Conservation (phyloP, 2,329 filamentous ascomycete genomes). For the Tolypocladium album region DNA sequence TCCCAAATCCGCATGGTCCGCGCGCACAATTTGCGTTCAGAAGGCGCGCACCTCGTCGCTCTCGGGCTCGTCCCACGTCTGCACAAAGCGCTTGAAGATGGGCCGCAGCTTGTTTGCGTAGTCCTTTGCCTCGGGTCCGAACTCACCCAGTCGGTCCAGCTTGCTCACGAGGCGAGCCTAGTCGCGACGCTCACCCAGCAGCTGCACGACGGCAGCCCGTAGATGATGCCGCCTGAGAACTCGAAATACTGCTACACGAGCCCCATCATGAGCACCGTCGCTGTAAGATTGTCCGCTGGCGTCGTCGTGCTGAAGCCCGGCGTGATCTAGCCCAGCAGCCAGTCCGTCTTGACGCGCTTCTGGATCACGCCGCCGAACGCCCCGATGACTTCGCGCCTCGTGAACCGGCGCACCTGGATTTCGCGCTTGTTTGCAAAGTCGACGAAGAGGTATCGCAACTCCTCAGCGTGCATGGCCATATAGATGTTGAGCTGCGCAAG, state of each 20-base stretch:
- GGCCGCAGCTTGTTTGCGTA: constrained; percentile 30
- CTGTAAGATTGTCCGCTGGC: constrained; percentile 24
- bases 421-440: constrained; percentile 29
- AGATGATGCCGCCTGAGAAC: constrained; percentile 24
- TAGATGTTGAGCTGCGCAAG: constrained; percentile 40
- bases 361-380: constrained; percentile 29
- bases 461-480: constrained; percentile 35
- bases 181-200: constrained; percentile 26
- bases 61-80: constrained; percentile 28
- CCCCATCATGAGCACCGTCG: constrained; percentile 34
- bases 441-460: constrained; percentile 34
- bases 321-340: constrained; percentile 29
- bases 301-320: constrained; percentile 32
- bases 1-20: constrained; percentile 18
- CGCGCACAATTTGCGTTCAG: constrained; percentile 31
- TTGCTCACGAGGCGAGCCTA: constrained; percentile 28
- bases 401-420: constrained; percentile 18
- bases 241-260: constrained; percentile 28
- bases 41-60: constrained; percentile 23
- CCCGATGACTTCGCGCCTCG: constrained; percentile 15
- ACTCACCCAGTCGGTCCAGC: constrained; percentile 29
- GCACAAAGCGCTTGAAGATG: constrained; percentile 32
- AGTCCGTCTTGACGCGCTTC: constrained; percentile 24
- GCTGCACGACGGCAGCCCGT: constrained; percentile 32
- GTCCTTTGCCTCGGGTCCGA: constrained; percentile 28